Percentiles rank a stretch among this genome's conserved stretches.
Evolutionary conservation across 2,329 filamentous ascomycete species (phyloP).

Genomic region (Xylariaceae sp.): DNA sequence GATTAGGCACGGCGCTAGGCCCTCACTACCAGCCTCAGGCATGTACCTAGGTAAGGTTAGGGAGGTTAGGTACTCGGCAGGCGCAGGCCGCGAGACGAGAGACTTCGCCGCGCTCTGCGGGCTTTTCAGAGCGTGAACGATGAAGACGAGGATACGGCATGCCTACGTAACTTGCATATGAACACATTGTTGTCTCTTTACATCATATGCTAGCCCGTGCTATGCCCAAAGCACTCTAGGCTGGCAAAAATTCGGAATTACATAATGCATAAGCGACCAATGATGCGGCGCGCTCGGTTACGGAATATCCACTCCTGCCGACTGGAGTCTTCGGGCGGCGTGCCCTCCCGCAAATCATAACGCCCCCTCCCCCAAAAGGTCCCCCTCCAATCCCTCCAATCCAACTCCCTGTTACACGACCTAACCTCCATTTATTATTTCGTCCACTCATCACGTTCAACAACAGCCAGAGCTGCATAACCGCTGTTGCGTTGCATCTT

Average conservation of each 20-base stretch:
- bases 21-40: no score
- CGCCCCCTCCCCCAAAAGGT: conserved; percentile 12
- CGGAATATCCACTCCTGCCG: conserved; percentile 17
- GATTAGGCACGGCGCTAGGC: neutral
- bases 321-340: conserved; percentile 21
- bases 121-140: conserved; percentile 5
- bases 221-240: neutral
- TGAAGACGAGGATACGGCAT: neutral
- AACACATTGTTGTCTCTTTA: neutral
- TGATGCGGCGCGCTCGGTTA: conserved; percentile 21
- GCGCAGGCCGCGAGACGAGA: no score
- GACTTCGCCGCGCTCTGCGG: neutral
- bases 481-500: conserved; percentile 17
- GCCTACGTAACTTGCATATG: conserved; percentile 4
- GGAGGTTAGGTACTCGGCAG: no score
- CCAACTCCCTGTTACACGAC: conserved; percentile 8
- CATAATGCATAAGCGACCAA: conserved; percentile 19
- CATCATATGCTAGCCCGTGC: neutral
- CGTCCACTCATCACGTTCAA: conserved; percentile 13
- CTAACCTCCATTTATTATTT: conserved; percentile 1
- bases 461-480: conserved; percentile 19
- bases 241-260: conserved; percentile 21
- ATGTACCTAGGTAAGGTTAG: no score
- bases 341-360: conserved; percentile 23
- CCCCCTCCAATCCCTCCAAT: neutral